These are phyloP conservation scores for Cryptosporidium muris DNA, from an alignment of 169 alveolate species.

Conservation along the genomic window DNA sequence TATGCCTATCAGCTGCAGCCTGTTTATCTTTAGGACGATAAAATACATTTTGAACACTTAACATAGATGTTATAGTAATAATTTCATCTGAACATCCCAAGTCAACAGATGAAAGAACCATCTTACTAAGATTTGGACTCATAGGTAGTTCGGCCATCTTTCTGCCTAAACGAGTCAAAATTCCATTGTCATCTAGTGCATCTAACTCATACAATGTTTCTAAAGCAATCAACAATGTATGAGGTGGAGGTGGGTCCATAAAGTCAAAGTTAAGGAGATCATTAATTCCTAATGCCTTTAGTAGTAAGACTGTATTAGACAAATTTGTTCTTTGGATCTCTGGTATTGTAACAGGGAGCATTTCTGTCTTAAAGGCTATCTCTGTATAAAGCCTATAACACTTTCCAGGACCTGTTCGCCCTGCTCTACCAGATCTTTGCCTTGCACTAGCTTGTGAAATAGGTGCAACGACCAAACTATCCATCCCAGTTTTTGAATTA, in stretches of 20 bases:
- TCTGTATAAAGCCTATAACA: conserved; percentile 99
- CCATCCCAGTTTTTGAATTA: conserved; percentile 99
- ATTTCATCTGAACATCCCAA: conserved; percentile 97
- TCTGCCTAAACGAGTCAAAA: conserved; percentile 98
- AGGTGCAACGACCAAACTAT: conserved; percentile 95
- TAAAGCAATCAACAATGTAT: conserved; percentile 96
- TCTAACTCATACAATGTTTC: conserved; percentile 97
- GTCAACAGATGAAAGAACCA: conserved; percentile 97
- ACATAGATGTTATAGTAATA: conserved; percentile 97
- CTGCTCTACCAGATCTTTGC: conserved; percentile 99
- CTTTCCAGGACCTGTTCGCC: conserved; percentile 99
- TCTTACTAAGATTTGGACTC: conserved; percentile 96
- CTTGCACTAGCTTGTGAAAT: conserved; percentile 97
- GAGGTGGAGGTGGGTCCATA: conserved; percentile 99
- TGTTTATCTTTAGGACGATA: conserved; percentile 97
- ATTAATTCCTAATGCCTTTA: conserved; percentile 99
- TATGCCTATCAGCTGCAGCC: conserved; percentile 93
- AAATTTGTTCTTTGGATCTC: conserved; percentile 99
- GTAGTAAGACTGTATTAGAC: conserved; percentile 96
- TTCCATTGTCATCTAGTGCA: conserved; percentile 99
- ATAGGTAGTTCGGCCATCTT: conserved; percentile 99
- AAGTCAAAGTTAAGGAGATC: conserved; percentile 98
- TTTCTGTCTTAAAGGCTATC: conserved; percentile 96
- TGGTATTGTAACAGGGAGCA: conserved; percentile 98
- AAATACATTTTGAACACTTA: conserved; percentile 95